Conservation (phyloP, 1,284 basidiomycete genomes). For the Amylostereum areolatum region DNA sequence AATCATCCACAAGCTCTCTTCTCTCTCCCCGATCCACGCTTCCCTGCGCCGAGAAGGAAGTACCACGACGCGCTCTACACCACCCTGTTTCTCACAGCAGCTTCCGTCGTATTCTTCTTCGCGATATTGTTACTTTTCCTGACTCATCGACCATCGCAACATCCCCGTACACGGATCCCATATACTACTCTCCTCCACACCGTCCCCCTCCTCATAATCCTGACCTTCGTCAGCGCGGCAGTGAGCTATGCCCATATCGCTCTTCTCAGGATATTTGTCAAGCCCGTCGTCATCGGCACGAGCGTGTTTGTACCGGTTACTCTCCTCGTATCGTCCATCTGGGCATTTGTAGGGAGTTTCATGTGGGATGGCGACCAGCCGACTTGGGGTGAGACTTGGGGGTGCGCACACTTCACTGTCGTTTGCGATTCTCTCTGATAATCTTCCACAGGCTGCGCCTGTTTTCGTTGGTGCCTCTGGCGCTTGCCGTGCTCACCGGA, state of each 20-base stretch:
- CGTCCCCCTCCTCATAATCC: constrained; percentile 76
- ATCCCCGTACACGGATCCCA: constrained; percentile 38
- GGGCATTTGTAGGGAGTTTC: constrained; percentile 88
- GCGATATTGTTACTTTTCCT: constrained; percentile 61
- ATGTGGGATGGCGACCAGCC: constrained; percentile 73
- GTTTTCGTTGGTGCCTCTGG: constrained; percentile 72
- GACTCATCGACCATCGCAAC: constrained; percentile 31
- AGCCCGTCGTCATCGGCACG: constrained; percentile 77
- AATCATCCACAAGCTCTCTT: constrained; percentile 61
- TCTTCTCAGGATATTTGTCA: constrained; percentile 72
- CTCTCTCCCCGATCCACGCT: constrained; percentile 66
- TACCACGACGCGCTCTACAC: constrained; percentile 71
- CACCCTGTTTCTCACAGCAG: constrained; percentile 53
- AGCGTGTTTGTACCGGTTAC: constrained; percentile 77
- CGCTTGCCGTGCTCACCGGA: constrained; percentile 65
- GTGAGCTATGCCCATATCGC: constrained; percentile 76
- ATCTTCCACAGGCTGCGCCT: constrained; percentile 51
- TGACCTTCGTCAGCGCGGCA: constrained; percentile 67
- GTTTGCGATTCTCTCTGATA: neutral
- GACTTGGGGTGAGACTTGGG: constrained; percentile 78
- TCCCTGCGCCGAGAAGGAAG: constrained; percentile 52
- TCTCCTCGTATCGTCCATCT: constrained; percentile 75
- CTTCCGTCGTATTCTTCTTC: constrained; percentile 54
- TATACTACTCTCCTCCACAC: constrained; percentile 79
- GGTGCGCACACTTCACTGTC: constrained; percentile 39